Evolutionary conservation across 1,284 basidiomycete genomes (phyloP).

Genomic region (Fomes fomentarius): DNA sequence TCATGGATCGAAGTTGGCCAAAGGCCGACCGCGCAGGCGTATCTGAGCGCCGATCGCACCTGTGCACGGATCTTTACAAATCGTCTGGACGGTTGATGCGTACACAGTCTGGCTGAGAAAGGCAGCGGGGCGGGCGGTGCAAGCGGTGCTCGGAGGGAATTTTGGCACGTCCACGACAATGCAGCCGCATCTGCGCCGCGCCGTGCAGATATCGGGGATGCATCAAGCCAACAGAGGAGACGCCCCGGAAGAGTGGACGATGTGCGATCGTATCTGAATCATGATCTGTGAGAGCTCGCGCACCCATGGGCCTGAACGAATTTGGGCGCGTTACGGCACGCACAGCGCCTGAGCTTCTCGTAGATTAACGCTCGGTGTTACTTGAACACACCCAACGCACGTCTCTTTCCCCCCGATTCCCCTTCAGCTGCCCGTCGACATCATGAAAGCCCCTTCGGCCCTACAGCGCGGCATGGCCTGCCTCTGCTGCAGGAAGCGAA

Average conservation of each 20-base stretch:
- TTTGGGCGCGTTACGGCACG: slow-evolving; percentile 21
- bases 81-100: slow-evolving; percentile 20
- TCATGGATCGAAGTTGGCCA: slow-evolving; percentile 7
- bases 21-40: slow-evolving; percentile 11
- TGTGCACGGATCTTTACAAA: slow-evolving; percentile 23
- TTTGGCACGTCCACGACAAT: not conserved
- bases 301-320: slow-evolving; percentile 10
- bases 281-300: slow-evolving; percentile 12
- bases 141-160: slow-evolving; percentile 18
- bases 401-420: slow-evolving; percentile 11
- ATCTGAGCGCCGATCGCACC: slow-evolving; percentile 17
- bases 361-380: slow-evolving; percentile 26
- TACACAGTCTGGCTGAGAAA: not conserved
- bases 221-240: too few relatives aligned
- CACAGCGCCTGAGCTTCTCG: slow-evolving; percentile 16
- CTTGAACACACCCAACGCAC: slow-evolving; percentile 19
- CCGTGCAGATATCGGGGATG: too few relatives aligned
- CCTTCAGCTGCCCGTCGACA: slow-evolving; percentile 5
- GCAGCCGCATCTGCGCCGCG: not conserved
- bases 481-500: slow-evolving; percentile 61
- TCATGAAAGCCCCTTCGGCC: slow-evolving; percentile 37
- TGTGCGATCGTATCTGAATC: slow-evolving; percentile 21
- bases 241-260: slow-evolving; percentile 8
- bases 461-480: slow-evolving; percentile 63
- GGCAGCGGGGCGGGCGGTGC: slow-evolving; percentile 19